Percentiles rank a stretch among this genome's conserved stretches.
Conservation (phyloP, 345 rosid genomes). For the Psidium guajava region DNA sequence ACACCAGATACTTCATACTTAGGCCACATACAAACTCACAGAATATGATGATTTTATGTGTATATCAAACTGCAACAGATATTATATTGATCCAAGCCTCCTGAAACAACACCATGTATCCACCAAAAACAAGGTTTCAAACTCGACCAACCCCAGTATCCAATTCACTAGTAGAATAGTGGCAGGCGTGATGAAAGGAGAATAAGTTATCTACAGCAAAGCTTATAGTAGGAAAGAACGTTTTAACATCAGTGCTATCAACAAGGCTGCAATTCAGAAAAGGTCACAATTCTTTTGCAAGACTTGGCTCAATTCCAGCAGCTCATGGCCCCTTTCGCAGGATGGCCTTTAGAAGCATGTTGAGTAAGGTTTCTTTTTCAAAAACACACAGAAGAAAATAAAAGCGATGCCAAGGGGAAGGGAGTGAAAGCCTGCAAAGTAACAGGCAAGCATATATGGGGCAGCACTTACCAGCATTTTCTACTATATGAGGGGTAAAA, state of each 20-base stretch:
- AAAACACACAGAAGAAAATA: not conserved
- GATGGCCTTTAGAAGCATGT: not conserved
- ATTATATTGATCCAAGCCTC: not conserved
- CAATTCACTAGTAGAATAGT: not conserved
- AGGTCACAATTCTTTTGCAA: not conserved
- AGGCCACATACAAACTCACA: not conserved
- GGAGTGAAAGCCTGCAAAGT: not conserved
- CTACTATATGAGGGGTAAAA: not conserved
- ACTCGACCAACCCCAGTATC: not conserved
- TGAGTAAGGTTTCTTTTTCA: not conserved
- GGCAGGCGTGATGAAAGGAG: not conserved
- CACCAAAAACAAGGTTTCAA: not conserved
- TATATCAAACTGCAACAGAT: not conserved
- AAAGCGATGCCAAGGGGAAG: not conserved
- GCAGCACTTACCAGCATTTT: not conserved
- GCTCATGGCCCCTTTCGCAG: not conserved
- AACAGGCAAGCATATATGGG: not conserved
- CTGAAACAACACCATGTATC: not conserved
- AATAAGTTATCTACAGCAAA: not conserved
- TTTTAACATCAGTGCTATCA: not conserved
- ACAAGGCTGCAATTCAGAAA: not conserved
- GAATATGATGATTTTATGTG: not conserved
- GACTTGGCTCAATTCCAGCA: not conserved
- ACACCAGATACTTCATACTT: not conserved
- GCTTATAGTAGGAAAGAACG: not conserved